Evolutionary conservation across 2,329 filamentous ascomycete genomes (phyloP).

Genomic region (Tolypocladium tropicale): DNA sequence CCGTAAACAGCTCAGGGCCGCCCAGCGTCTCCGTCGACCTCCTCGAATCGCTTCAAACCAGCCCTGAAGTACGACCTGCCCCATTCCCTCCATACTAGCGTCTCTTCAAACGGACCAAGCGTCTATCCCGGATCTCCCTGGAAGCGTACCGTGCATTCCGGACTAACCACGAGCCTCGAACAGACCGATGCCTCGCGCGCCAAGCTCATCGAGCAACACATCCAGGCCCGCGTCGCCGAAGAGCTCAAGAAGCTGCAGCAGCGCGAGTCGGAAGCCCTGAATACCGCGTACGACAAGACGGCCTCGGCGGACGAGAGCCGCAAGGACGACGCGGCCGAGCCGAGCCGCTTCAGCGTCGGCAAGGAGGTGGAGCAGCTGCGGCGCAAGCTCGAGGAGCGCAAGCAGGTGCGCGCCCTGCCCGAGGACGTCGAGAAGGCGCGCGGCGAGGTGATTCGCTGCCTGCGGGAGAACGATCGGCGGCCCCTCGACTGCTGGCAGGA

Average conservation of each 20-base stretch:
- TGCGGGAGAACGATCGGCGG: conserved; percentile 74
- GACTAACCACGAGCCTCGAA: conserved; percentile 1
- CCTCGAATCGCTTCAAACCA: conserved; percentile 73
- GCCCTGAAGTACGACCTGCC: conserved; percentile 59
- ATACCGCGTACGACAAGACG: conserved; percentile 55
- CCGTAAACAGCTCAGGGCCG: conserved; percentile 29
- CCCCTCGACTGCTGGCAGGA: conserved; percentile 93
- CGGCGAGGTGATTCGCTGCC: conserved; percentile 65
- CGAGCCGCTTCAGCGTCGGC: conserved; percentile 39
- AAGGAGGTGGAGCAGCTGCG: conserved; percentile 50
- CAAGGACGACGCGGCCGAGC: conserved; percentile 18
- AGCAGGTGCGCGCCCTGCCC: conserved; percentile 58
- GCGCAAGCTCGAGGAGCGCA: conserved; percentile 49
- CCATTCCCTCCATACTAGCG: neutral
- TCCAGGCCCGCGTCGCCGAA: conserved; percentile 75
- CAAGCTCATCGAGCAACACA: conserved; percentile 73
- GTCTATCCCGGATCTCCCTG: neutral
- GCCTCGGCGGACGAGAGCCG: conserved; percentile 50
- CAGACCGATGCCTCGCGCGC: conserved; percentile 84
- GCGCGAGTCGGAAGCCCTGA: conserved; percentile 58
- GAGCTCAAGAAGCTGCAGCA: conserved; percentile 75
- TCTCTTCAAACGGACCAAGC: no score
- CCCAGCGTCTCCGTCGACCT: conserved; percentile 66
- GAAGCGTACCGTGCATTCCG: neutral
- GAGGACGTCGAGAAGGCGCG: conserved; percentile 65